Percentiles rank a stretch among this genome's conserved stretches.
These are phyloP conservation scores for Blastocrithidia nonstop DNA, from an alignment of 208 protist genomes.

Conservation along the genomic window DNA sequence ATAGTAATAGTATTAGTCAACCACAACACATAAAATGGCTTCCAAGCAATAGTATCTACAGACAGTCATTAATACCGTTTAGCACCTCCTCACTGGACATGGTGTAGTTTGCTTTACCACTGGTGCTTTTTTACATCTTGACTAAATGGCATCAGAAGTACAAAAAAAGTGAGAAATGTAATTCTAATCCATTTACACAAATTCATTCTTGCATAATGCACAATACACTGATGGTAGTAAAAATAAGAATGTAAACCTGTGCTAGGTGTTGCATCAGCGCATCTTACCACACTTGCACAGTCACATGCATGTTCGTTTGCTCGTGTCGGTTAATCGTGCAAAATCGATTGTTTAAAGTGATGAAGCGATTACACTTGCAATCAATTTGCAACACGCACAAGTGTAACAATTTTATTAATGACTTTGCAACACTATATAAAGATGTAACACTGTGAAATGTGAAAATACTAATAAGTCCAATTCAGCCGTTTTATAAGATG, in stretches of 20 bases:
- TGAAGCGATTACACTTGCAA: constrained; percentile 28
- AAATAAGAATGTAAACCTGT: no score
- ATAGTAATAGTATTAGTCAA: no score
- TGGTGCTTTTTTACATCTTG: constrained; percentile 31
- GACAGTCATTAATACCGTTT: constrained; percentile 28
- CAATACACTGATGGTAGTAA: no score
- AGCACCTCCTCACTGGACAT: constrained; percentile 40
- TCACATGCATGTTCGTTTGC: constrained; percentile 53
- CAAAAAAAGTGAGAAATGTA: no score
- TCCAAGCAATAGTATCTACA: constrained; percentile 35
- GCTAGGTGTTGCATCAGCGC: no score
- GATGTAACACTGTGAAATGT: no score
- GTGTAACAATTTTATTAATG: constrained; percentile 20
- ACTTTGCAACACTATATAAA: constrained; percentile 3
- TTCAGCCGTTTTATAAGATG: background rate
- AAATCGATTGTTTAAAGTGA: constrained; percentile 10
- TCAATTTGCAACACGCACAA: constrained; percentile 20
- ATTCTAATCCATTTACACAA: no score
- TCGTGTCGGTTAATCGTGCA: constrained; percentile 66
- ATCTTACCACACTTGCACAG: background rate
- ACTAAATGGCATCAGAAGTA: no score
- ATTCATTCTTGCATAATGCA: no score
- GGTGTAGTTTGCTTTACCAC: constrained; percentile 50
- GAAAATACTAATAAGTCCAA: no score
- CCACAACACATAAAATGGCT: no score